These are phyloP conservation scores for Leersia perrieri DNA, from an alignment of 176 grass and related monocot species.

Conservation along the genomic window DNA sequence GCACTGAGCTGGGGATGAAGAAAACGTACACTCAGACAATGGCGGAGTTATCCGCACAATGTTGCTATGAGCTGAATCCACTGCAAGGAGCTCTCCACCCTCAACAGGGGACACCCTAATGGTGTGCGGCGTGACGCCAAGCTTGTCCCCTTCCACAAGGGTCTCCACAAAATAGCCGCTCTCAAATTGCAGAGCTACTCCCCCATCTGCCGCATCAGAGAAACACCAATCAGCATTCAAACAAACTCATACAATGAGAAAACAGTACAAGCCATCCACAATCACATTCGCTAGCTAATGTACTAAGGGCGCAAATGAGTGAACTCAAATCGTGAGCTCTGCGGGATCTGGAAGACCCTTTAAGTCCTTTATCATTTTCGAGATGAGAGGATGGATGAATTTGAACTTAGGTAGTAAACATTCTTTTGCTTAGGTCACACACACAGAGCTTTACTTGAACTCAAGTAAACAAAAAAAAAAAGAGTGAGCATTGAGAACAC, in stretches of 20 bases:
- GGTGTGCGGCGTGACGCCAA: slow-evolving; percentile 85
- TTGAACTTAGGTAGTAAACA: not conserved
- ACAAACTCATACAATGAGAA: slow-evolving; percentile 21
- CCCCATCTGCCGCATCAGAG: slow-evolving; percentile 53
- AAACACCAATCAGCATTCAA: slow-evolving; percentile 23
- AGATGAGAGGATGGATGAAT: not conserved
- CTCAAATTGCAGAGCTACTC: slow-evolving; percentile 68
- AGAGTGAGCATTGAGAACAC: not conserved
- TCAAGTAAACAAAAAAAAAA: not conserved
- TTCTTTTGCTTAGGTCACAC: not conserved
- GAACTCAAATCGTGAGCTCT: not conserved
- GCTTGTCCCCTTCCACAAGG: slow-evolving; percentile 84
- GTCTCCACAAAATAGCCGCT: slow-evolving; percentile 95
- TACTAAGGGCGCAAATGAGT: not conserved
- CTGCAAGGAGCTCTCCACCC: slow-evolving; percentile 84
- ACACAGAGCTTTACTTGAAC: not conserved
- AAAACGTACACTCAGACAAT: slow-evolving; percentile 78
- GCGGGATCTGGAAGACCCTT: not conserved
- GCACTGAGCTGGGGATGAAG: not conserved
- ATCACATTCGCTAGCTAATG: not conserved
- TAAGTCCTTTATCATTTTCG: not conserved
- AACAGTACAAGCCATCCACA: not conserved
- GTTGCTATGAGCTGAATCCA: slow-evolving; percentile 80
- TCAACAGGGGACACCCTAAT: slow-evolving; percentile 84
- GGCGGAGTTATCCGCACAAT: slow-evolving; percentile 93